Conservation (phyloP, 1,139 yeast genomes). For the Yamadazyma kanchanaburiensis region DNA sequence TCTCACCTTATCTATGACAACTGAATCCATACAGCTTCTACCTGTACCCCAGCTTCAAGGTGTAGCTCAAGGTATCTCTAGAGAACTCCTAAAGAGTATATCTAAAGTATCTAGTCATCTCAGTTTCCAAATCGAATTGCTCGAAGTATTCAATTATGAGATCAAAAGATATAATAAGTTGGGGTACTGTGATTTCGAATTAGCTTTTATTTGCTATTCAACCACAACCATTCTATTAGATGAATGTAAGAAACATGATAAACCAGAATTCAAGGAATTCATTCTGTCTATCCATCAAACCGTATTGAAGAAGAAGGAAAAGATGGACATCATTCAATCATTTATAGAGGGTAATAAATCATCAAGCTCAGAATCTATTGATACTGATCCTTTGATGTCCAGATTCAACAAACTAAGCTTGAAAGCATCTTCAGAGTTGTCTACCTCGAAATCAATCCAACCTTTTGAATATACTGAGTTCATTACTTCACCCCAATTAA, state of each 20-base stretch:
- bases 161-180: slow-evolving; percentile 19
- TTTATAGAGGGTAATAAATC: neutral
- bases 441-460: no score
- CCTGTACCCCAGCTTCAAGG: slow-evolving; percentile 1
- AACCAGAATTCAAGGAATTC: slow-evolving; percentile 18
- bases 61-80: slow-evolving; percentile 2
- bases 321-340: neutral
- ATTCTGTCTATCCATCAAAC: slow-evolving; percentile 7
- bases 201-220: slow-evolving; percentile 28
- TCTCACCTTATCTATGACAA: neutral
- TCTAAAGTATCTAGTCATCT: slow-evolving; percentile 16
- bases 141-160: slow-evolving; percentile 36
- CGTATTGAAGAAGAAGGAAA: slow-evolving; percentile 4
- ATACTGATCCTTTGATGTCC: slow-evolving; percentile 19
- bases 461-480: no score
- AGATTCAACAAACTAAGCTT: slow-evolving; percentile 16
- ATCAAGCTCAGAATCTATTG: no score
- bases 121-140: slow-evolving; percentile 26
- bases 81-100: slow-evolving; percentile 6
- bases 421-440: slow-evolving; percentile 6
- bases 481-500: slow-evolving; percentile 24
- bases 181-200: slow-evolving; percentile 39
- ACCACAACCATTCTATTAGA: slow-evolving; percentile 5
- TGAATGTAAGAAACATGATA: slow-evolving; percentile 12
- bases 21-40: slow-evolving; percentile 1